Conservation (phyloP, 2,329 filamentous ascomycete species). For the Fusarium scirpi region DNA sequence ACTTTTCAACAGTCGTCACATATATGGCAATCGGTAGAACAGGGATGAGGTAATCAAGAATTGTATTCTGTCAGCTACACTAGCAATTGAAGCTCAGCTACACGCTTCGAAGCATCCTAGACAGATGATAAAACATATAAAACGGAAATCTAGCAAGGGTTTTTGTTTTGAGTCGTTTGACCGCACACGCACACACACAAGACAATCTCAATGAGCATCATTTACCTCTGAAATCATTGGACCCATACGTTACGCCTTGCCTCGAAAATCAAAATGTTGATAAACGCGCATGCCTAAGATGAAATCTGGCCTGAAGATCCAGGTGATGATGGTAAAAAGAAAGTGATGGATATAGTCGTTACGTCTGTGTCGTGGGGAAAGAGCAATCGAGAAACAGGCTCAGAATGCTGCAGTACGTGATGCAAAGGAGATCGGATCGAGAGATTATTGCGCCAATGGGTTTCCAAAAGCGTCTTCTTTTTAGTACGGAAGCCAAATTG, state of each 20-base stretch:
- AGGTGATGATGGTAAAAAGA: neutral
- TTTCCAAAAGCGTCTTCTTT: neutral
- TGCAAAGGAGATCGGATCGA: neutral
- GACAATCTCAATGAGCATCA: neutral
- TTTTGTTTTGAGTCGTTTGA: neutral
- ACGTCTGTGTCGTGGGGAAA: neutral
- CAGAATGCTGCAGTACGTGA: too few relatives aligned
- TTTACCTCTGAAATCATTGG: conserved; percentile 4
- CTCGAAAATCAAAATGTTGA: conserved; percentile 1
- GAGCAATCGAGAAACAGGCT: neutral
- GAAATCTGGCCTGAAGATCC: neutral
- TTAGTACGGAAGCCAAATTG: neutral
- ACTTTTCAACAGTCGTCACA: neutral
- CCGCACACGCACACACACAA: neutral
- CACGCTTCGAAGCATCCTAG: neutral
- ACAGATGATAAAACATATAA: neutral
- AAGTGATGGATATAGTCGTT: neutral
- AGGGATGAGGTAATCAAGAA: neutral
- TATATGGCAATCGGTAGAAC: neutral
- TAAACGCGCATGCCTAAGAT: neutral
- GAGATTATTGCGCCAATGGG: neutral
- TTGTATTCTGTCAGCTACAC: conserved; percentile 6
- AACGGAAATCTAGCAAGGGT: neutral
- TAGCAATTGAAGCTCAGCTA: neutral
- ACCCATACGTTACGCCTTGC: conserved; percentile 1